These are phyloP conservation scores for Talaromyces amestolkiae DNA, from an alignment of 2,329 filamentous ascomycete genomes.

Conservation along the genomic window DNA sequence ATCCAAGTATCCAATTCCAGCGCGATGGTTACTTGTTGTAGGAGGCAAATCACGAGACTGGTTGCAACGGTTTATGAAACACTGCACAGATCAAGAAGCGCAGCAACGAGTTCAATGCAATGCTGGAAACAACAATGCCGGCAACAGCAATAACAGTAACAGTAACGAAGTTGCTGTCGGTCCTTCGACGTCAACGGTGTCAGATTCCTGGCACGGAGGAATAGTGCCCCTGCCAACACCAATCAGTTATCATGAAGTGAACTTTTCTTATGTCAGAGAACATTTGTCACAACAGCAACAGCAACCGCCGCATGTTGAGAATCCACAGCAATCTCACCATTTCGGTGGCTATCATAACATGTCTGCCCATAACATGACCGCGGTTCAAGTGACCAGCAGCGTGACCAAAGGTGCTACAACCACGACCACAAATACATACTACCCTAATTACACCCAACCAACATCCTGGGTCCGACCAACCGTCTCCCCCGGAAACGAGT, in stretches of 20 bases:
- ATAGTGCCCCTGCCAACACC: constrained; percentile 13
- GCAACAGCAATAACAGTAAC: background rate
- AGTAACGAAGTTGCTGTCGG: background rate
- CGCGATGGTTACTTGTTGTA: constrained; percentile 34
- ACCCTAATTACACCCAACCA: constrained; percentile 11
- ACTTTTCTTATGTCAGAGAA: constrained; percentile 5
- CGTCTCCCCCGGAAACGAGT: background rate
- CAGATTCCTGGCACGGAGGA: constrained; percentile 17
- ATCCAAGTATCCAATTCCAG: constrained; percentile 35
- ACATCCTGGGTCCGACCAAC: constrained; percentile 2
- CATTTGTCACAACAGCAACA: constrained; percentile 7
- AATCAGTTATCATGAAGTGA: background rate
- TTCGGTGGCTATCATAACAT: background rate
- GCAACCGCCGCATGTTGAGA: background rate
- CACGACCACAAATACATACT: background rate
- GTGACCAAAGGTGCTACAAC: background rate
- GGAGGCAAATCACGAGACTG: constrained; percentile 34
- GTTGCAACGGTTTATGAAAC: constrained; percentile 32
- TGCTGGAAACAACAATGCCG: background rate
- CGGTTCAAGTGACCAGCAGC: constrained; percentile 2
- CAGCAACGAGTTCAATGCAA: constrained; percentile 1
- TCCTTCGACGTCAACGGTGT: constrained; percentile 9
- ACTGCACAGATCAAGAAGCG: constrained; percentile 22
- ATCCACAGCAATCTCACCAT: background rate
- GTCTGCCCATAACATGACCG: background rate